These are phyloP conservation scores for Suhomyces yuchorum DNA, from an alignment of 1,139 yeast species.

Conservation along the genomic window DNA sequence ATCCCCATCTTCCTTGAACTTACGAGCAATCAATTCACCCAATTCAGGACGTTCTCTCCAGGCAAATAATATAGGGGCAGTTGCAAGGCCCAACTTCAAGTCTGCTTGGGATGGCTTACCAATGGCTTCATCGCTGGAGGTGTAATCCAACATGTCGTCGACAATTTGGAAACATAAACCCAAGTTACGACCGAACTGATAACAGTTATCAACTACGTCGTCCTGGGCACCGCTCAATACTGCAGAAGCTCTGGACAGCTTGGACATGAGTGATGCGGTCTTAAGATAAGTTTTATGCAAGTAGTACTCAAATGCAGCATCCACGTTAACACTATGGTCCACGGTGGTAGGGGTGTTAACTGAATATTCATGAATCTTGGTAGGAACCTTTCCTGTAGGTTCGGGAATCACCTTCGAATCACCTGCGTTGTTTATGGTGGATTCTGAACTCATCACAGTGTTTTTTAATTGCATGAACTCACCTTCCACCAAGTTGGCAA, in stretches of 20 bases:
- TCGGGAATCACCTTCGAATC: conserved; percentile 54
- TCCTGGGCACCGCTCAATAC: conserved; percentile 85
- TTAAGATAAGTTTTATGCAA: conserved; percentile 92
- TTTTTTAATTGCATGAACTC: conserved; percentile 98
- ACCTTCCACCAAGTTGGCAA: conserved; percentile 96
- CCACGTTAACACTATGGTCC: conserved; percentile 68
- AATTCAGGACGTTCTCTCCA: conserved; percentile 87
- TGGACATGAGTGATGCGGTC: conserved; percentile 95
- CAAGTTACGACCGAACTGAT: conserved; percentile 87
- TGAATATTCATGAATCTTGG: conserved; percentile 60
- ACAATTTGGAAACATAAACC: conserved; percentile 96
- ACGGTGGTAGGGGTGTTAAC: conserved; percentile 41
- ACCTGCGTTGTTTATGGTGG: conserved; percentile 51
- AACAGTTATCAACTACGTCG: conserved; percentile 76
- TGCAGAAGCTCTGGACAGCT: conserved; percentile 91
- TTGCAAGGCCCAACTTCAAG: conserved; percentile 88
- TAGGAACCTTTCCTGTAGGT: conserved; percentile 67
- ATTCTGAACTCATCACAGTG: conserved; percentile 62
- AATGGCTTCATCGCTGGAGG: conserved; percentile 75
- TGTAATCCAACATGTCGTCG: conserved; percentile 94
- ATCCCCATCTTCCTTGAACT: conserved; percentile 80
- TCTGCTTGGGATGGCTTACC: conserved; percentile 98
- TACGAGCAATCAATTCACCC: conserved; percentile 81
- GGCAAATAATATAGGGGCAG: conserved; percentile 94
- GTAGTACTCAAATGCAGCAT: conserved; percentile 92